A percentile compares a stretch with the other conserved stretches of the same genome.
These are phyloP conservation scores for Biancaea sappan DNA, from an alignment of 306 rosid species.

Conservation along the genomic window DNA sequence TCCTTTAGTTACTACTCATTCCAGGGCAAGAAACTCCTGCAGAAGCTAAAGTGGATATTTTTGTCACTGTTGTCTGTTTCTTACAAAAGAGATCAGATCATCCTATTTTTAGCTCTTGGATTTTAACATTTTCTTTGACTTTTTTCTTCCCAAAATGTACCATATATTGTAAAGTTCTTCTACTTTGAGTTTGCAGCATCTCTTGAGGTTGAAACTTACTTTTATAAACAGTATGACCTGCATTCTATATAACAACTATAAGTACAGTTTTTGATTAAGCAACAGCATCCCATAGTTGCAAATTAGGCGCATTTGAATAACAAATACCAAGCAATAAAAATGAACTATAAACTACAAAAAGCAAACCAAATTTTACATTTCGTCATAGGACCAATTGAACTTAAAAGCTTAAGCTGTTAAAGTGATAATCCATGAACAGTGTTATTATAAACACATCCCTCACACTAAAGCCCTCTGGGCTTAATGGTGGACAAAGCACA, in stretches of 20 bases:
- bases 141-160: not conserved
- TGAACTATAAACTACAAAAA: not conserved
- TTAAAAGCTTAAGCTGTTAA: no score
- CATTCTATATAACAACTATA: slow-evolving; percentile 5
- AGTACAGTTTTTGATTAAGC: not conserved
- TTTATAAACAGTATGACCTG: no score
- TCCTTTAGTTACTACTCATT: no score
- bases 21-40: no score
- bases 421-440: no score
- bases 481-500: no score
- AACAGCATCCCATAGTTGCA: not conserved
- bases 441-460: no score
- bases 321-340: not conserved
- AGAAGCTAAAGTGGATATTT: no score
- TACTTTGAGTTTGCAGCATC: not conserved
- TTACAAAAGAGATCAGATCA: not conserved
- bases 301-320: not conserved
- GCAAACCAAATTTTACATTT: not conserved
- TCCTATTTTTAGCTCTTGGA: not conserved
- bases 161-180: not conserved
- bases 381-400: no score
- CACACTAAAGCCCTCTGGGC: no score
- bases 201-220: not conserved
- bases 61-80: no score
- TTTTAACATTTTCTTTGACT: not conserved